Evolutionary conservation across 768 basidiomycete genomes (phyloP), one percentile per base, ranked within the genome.

Genomic region (Psilocybe sp.): DNA sequence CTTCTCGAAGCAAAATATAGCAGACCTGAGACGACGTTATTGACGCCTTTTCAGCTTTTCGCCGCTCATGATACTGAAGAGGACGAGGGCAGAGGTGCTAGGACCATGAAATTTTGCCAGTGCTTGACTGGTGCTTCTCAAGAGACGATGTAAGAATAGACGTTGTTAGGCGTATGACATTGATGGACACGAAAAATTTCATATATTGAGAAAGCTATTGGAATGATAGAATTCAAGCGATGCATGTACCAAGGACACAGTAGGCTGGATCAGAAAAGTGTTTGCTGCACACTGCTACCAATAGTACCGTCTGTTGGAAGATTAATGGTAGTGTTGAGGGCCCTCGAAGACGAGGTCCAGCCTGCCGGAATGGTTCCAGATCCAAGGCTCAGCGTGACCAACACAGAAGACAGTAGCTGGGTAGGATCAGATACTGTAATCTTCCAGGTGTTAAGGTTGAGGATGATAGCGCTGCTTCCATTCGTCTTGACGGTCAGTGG

Each of bases 361-460:
- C 54, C 55, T 20, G 55, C 40, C 15, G 64, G 61, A 42, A 55
- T 50, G 42, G 55, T 39, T 9, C 62, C 56, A 3, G 55, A 54
- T 12, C 60, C 60, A 7, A 70, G 52, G 15, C 49, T 60, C 44
- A 81, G 57, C 3, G 61, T 70, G 40, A 82, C 49, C n/a, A 63
- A 57, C 1, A 79, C 55, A 5, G 60, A 58, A 5, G 57, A 35
- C 35, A 79, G 53, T 0, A 70, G 69, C 60, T 88, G 85, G 0
- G 81, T 80, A 2, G 85, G 85, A 60, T 88, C 85, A 0, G 84
- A 77, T 15, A 85, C 72, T 0, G 77, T 78, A 37, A 88, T 49
- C 12, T 61, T 64, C 39, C 75, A 69, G 0, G 67, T 62, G n/a
- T 62, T 55, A n/a, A 73, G 37, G 18, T 73, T 60, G 47, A 77